These are phyloP conservation scores for Truncatella angustata DNA, from an alignment of 2,329 filamentous ascomycete genomes.

Conservation along the genomic window DNA sequence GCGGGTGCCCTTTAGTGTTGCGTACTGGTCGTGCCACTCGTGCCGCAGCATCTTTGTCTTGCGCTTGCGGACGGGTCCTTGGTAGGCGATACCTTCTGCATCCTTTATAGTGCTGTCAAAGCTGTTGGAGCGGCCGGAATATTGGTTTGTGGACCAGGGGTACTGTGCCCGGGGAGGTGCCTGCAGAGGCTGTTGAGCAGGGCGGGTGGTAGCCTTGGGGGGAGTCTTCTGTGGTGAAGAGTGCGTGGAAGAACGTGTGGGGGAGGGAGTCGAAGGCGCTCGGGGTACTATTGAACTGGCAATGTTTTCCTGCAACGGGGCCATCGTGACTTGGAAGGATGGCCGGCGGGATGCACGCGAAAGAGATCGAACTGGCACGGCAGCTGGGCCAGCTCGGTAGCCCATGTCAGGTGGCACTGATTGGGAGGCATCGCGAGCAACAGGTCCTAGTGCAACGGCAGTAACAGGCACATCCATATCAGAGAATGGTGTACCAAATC, in stretches of 20 bases:
- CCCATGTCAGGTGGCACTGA: conserved; percentile 94
- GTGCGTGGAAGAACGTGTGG: conserved; percentile 25
- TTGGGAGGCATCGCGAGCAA: conserved; percentile 78
- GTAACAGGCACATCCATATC: conserved; percentile 88
- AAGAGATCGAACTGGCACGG: conserved; percentile 39
- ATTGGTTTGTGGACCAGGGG: conserved; percentile 53
- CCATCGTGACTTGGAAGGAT: conserved; percentile 66
- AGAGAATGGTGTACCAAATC: conserved; percentile 83
- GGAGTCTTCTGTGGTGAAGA: conserved; percentile 30
- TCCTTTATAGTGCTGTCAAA: conserved; percentile 31
- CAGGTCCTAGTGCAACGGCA: conserved; percentile 65
- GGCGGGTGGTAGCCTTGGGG: conserved; percentile 31
- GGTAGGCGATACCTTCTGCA: conserved; percentile 61
- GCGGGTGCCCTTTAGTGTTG: conserved; percentile 74
- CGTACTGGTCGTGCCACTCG: conserved; percentile 92
- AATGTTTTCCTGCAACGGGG: conserved; percentile 66
- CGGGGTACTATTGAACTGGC: conserved; percentile 38
- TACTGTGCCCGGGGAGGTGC: conserved; percentile 55
- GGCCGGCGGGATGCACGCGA: conserved; percentile 64
- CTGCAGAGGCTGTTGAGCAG: conserved; percentile 43
- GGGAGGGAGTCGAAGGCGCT: conserved; percentile 29
- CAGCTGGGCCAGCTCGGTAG: conserved; percentile 51
- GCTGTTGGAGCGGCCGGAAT: conserved; percentile 25
- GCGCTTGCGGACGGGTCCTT: conserved; percentile 92
- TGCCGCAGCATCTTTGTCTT: conserved; percentile 85